Evolutionary conservation across 1,284 basidiomycete genomes (phyloP).

Genomic region (Hortiboletus rubellus): DNA sequence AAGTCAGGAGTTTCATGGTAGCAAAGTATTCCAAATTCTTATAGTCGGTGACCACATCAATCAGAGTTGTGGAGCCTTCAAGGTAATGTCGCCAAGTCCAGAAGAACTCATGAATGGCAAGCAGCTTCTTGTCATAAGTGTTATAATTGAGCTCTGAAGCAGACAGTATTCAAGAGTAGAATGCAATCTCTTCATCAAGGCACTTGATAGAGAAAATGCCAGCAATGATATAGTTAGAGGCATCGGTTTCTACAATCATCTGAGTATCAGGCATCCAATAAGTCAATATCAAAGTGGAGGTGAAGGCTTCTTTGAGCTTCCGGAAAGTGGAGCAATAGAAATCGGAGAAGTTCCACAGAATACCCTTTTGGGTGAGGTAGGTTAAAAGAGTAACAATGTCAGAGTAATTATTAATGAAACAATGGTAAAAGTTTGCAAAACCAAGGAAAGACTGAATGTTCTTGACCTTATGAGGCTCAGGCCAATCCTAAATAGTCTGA

Average conservation of each 20-base stretch:
- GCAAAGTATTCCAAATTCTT: too few species aligned
- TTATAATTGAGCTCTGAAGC: not conserved
- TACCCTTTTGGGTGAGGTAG: not conserved
- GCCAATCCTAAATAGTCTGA: too few species aligned
- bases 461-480: too few species aligned
- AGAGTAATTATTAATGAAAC: not conserved
- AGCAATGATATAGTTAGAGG: constrained; percentile 38
- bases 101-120: not conserved
- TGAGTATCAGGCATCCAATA: not conserved
- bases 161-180: too few species aligned
- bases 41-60: too few species aligned
- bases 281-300: not conserved
- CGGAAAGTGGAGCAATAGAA: not conserved
- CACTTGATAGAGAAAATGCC: constrained; percentile 30
- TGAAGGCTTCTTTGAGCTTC: not conserved
- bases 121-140: not conserved
- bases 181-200: too few species aligned
- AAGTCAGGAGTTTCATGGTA: too few species aligned
- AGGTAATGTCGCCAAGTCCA: not conserved
- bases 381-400: not conserved
- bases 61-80: too few species aligned
- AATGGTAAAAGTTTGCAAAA: too few species aligned
- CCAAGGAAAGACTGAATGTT: too few species aligned
- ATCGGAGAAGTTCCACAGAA: too few species aligned
- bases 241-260: constrained; percentile 25